Conservation (phyloP, 2,329 filamentous ascomycete species). For the Amauroascus verrucosus region DNA sequence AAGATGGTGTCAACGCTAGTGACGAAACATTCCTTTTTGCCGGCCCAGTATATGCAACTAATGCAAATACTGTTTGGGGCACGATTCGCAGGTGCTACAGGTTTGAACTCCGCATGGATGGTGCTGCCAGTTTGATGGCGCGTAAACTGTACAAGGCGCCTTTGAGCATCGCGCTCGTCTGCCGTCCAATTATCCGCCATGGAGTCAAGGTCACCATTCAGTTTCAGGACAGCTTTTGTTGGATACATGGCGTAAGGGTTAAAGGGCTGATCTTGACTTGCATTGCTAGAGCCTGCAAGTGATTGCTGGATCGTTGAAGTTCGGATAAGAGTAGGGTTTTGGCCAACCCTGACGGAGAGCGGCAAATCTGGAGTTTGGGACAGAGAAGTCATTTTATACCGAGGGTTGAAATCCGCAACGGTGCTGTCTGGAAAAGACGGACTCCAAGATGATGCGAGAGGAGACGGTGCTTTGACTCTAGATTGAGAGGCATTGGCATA, state of each 20-base stretch:
- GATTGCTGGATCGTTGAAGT: constrained; percentile 54
- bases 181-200: constrained; percentile 77
- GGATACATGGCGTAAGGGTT: constrained; percentile 74
- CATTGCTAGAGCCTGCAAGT: constrained; percentile 31
- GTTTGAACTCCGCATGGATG: constrained; percentile 67
- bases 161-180: constrained; percentile 68
- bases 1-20: constrained; percentile 96
- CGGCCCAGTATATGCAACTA: constrained; percentile 95
- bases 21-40: constrained; percentile 81
- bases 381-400: constrained; percentile 32
- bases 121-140: constrained; percentile 72
- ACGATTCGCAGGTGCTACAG: constrained; percentile 68
- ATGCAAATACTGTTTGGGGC: constrained; percentile 81
- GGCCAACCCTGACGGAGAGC: constrained; percentile 34
- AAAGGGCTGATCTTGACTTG: constrained; percentile 47
- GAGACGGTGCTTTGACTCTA: constrained; percentile 40
- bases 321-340: constrained; percentile 54
- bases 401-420: constrained; percentile 36
- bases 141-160: constrained; percentile 80
- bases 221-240: constrained; percentile 72
- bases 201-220: constrained; percentile 69
- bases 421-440: constrained; percentile 39
- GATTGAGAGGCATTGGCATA: constrained; percentile 35
- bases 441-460: constrained; percentile 40
- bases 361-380: constrained; percentile 33